Conservation (phyloP, 169 alveolate species). For the Theileria sp. region DNA sequence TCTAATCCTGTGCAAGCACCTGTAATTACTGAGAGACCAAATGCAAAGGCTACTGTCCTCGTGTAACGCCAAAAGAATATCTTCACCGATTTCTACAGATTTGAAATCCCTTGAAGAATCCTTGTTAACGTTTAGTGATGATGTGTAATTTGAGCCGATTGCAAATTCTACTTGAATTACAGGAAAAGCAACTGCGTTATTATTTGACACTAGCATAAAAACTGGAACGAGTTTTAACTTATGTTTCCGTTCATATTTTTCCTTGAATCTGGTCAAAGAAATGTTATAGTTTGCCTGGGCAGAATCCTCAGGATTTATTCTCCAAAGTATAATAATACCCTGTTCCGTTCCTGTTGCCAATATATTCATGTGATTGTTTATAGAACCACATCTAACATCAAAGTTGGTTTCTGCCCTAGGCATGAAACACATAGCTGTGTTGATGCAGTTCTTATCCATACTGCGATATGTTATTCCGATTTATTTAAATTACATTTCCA, state of each 20-base stretch:
- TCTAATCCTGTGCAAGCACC: conserved; percentile 59
- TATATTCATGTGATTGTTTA: conserved; percentile 21
- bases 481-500: not conserved
- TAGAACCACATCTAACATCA: conserved; percentile 48
- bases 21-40: conserved; percentile 59
- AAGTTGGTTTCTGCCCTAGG: conserved; percentile 37
- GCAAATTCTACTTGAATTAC: conserved; percentile 62
- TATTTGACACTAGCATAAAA: conserved; percentile 50
- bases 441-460: conserved; percentile 63
- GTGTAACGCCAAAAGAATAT: conserved; percentile 47
- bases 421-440: conserved; percentile 45
- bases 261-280: conserved; percentile 40
- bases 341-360: conserved; percentile 61
- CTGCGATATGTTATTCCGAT: not conserved
- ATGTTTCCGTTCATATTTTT: conserved; percentile 21
- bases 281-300: not conserved
- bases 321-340: conserved; percentile 58
- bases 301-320: conserved; percentile 10
- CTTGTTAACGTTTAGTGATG: not conserved
- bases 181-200: conserved; percentile 62
- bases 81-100: conserved; percentile 54
- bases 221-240: conserved; percentile 29
- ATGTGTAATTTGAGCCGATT: conserved; percentile 15
- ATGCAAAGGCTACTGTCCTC: conserved; percentile 55
- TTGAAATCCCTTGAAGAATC: conserved; percentile 22